Conservation (phyloP, 208 protist species). For the Porcisia hertigi region DNA sequence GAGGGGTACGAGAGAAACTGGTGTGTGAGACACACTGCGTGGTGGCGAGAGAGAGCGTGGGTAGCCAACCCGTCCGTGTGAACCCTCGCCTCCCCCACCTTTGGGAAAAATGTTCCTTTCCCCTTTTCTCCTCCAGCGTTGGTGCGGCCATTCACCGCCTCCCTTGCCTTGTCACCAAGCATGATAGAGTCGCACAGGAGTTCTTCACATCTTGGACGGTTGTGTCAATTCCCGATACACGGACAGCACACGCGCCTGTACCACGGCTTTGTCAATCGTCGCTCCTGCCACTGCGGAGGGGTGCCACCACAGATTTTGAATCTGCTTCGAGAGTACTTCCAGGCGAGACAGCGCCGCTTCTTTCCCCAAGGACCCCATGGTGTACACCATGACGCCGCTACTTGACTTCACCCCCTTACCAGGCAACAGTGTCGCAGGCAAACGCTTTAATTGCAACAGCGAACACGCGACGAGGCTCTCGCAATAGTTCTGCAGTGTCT, state of each 20-base stretch:
- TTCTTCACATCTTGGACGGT: conserved; percentile 23
- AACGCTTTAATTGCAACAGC: conserved; percentile 17
- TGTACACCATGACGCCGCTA: conserved; percentile 12
- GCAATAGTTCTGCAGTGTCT: conserved; percentile 49
- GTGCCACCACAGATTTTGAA: conserved; percentile 34
- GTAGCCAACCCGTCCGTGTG: background rate
- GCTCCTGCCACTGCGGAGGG: conserved; percentile 6
- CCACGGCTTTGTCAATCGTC: conserved; percentile 5
- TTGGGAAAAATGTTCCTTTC: background rate
- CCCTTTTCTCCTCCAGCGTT: background rate
- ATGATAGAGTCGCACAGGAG: background rate
- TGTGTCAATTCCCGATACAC: conserved; percentile 28
- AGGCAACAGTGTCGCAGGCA: background rate
- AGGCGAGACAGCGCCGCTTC: conserved; percentile 25
- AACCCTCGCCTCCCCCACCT: background rate
- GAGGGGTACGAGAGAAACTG: background rate
- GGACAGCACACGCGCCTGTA: conserved; percentile 27
- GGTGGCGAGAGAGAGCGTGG: background rate
- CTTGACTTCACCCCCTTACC: conserved; percentile 4
- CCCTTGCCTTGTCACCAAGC: background rate
- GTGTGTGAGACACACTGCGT: background rate
- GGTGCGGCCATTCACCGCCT: background rate
- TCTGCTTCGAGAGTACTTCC: conserved; percentile 25
- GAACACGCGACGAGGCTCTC: conserved; percentile 30
- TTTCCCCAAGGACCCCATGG: conserved; percentile 12